phyloP scores from a whole-genome alignment of 495 filamentous ascomycete genomes.

The Staphylotrichum tortipilum region DNA sequence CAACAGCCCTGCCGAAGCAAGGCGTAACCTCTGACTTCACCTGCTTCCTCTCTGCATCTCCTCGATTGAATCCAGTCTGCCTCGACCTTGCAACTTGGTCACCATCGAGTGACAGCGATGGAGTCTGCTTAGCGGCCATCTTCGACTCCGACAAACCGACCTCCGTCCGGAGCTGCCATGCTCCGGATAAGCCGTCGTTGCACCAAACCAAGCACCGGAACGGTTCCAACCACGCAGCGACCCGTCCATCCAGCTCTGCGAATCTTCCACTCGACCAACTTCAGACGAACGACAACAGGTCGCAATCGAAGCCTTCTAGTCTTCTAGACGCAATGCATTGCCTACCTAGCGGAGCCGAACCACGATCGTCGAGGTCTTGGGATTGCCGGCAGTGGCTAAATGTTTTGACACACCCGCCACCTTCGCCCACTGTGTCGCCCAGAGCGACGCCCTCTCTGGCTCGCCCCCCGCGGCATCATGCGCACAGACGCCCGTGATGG shows the following conservation, averaged over 20 bases:
- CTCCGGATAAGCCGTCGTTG: background rate
- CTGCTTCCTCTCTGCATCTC: too few species aligned
- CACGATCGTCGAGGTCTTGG: background rate
- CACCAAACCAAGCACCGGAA: background rate
- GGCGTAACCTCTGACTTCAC: too few species aligned
- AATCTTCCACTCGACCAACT: background rate
- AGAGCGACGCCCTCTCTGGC: constrained; percentile 1
- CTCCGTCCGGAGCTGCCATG: background rate
- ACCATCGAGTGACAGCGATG: too few species aligned
- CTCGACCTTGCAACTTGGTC: background rate
- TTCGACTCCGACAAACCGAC: too few species aligned
- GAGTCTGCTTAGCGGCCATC: too few species aligned
- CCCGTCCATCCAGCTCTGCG: background rate
- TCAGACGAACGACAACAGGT: background rate
- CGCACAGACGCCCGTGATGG: constrained; percentile 17
- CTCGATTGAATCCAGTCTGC: too few species aligned
- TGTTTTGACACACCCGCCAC: constrained; percentile 7
- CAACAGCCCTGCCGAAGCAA: too few species aligned
- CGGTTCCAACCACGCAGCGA: background rate
- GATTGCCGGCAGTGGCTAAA: constrained; percentile 6
- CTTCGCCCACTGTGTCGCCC: constrained; percentile 7
- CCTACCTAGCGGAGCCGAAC: background rate
- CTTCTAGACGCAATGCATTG: constrained; percentile 9
- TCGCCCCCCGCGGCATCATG: constrained; percentile 12
- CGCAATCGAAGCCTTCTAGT: constrained; percentile 1